These are phyloP conservation scores for Malus hybrid DNA, from an alignment of 331 rosid genomes.

Conservation along the genomic window DNA sequence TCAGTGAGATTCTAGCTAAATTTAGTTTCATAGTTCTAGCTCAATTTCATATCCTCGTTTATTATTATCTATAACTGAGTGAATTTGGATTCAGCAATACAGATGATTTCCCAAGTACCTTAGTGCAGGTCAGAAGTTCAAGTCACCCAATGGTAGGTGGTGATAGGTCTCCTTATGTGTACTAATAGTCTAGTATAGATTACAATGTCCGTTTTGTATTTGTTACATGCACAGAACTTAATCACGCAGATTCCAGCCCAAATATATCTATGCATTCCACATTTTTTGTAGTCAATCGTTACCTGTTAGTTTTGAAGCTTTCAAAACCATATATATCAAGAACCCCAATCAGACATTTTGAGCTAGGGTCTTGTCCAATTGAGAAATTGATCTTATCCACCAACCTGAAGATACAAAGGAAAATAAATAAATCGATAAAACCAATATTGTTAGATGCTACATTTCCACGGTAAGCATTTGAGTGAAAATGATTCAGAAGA, in stretches of 20 bases:
- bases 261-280: not conserved
- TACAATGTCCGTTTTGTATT: not conserved
- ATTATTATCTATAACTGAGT: not conserved
- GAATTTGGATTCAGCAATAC: not conserved
- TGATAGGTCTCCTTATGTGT: not conserved
- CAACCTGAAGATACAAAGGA: conserved; percentile 54
- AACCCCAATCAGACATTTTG: conserved; percentile 70
- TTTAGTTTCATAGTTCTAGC: not conserved
- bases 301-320: conserved; percentile 76
- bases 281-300: conserved; percentile 10
- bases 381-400: conserved; percentile 78
- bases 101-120: not conserved
- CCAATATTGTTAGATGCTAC: not conserved
- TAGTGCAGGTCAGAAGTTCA: not conserved
- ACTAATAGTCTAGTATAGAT: not conserved
- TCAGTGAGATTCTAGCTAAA: not conserved
- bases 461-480: not conserved
- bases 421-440: not conserved
- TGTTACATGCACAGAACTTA: not conserved
- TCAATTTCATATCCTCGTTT: not conserved
- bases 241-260: not conserved
- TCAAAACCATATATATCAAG: conserved; percentile 96
- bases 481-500: not conserved
- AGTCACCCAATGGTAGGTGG: not conserved
- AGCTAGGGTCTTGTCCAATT: conserved; percentile 77